These are phyloP conservation scores for Chalaropsis ovoidea DNA, from an alignment of 2,329 filamentous ascomycete species.

Conservation along the genomic window DNA sequence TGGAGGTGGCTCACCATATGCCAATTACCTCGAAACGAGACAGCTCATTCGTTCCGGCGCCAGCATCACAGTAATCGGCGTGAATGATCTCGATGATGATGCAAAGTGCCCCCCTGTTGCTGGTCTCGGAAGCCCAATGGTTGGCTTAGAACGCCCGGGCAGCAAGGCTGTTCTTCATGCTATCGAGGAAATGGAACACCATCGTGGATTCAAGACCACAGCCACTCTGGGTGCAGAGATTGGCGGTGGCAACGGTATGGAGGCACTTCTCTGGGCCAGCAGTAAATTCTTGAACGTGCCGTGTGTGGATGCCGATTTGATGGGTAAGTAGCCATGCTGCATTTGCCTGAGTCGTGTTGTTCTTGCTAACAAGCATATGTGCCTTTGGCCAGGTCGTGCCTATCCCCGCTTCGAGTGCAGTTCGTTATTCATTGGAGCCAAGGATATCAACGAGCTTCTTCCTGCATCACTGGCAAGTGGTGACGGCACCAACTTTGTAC, in stretches of 20 bases:
- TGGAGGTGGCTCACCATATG: conserved; percentile 28
- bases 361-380: not conserved
- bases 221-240: conserved; percentile 33
- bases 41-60: conserved; percentile 27
- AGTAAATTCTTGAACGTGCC: conserved; percentile 33
- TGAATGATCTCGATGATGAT: conserved; percentile 27
- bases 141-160: conserved; percentile 27
- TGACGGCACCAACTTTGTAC: conserved; percentile 27
- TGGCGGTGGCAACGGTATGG: conserved; percentile 45
- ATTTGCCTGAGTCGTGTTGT: not conserved
- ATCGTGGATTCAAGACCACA: conserved; percentile 30
- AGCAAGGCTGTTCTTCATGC: conserved; percentile 37
- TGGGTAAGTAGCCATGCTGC: conserved; percentile 29
- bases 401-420: conserved; percentile 30
- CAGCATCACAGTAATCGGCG: conserved; percentile 26
- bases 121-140: conserved; percentile 27
- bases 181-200: conserved; percentile 41
- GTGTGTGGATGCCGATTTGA: conserved; percentile 34
- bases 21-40: conserved; percentile 27
- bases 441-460: conserved; percentile 29
- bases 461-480: conserved; percentile 29
- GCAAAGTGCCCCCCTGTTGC: conserved; percentile 28
- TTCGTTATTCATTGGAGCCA: conserved; percentile 30
- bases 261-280: conserved; percentile 34
- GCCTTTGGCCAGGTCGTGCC: conserved; percentile 27